Percentiles rank a stretch among this genome's conserved stretches.
phyloP scores from a whole-genome alignment of 495 filamentous ascomycete species.

The Pseudotulostoma volvatum region DNA sequence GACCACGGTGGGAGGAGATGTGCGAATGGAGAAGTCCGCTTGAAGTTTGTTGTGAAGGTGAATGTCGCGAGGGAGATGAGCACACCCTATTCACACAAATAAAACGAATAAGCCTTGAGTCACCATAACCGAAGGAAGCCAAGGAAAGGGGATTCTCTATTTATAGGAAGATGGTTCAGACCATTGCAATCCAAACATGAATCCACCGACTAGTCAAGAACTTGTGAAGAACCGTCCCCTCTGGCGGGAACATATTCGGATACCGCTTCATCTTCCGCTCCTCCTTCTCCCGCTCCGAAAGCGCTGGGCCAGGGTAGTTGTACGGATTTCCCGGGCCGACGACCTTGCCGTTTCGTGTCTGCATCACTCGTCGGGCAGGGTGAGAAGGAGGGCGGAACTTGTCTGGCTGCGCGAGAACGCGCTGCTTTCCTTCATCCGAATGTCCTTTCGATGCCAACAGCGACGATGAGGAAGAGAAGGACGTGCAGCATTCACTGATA shows the following conservation, averaged over 20 bases:
- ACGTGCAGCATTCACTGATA: constrained; percentile 12
- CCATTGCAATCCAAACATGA: constrained; percentile 65
- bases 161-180: constrained; percentile 14
- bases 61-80: constrained; percentile 48
- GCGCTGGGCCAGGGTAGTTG: constrained; percentile 52
- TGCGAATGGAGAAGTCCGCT: constrained; percentile 48
- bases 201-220: constrained; percentile 56
- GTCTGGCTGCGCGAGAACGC: constrained; percentile 60
- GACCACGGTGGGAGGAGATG: constrained; percentile 51
- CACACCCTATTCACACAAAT: constrained; percentile 33
- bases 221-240: constrained; percentile 57
- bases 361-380: constrained; percentile 37
- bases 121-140: too few species aligned
- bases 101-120: too few species aligned
- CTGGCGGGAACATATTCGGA: constrained; percentile 64
- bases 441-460: constrained; percentile 4
- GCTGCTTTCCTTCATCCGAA: constrained; percentile 26
- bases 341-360: constrained; percentile 14
- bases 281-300: constrained; percentile 40
- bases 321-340: constrained; percentile 18
- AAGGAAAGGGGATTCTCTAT: background rate
- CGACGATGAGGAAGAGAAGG: constrained; percentile 8
- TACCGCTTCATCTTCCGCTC: constrained; percentile 51
- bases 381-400: constrained; percentile 80
- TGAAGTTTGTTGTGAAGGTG: constrained; percentile 56